Evolutionary conservation across 139 green algal genomes (phyloP).

Genomic region (Chlorella sp.): DNA sequence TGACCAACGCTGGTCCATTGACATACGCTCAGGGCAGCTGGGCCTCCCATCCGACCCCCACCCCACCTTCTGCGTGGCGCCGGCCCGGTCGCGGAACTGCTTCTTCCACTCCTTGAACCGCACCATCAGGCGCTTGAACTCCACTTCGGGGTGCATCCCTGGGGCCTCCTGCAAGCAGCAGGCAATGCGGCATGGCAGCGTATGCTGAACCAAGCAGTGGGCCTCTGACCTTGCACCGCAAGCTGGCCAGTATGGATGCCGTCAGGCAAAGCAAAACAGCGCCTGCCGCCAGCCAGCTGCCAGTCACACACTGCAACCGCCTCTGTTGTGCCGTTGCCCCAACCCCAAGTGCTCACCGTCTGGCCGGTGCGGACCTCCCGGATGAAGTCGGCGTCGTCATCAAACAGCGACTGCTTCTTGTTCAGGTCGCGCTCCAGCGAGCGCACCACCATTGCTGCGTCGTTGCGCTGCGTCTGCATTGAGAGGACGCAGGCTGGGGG

Average conservation of each 20-base stretch:
- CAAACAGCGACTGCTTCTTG: slow-evolving; percentile 74
- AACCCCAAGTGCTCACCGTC: not conserved
- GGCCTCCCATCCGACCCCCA: too few species aligned
- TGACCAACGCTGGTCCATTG: too few species aligned
- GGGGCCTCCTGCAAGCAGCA: slow-evolving; percentile 42
- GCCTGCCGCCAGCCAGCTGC: too few species aligned
- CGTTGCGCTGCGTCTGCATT: not conserved
- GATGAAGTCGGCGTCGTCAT: slow-evolving; percentile 78
- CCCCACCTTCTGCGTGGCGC: slow-evolving; percentile 9
- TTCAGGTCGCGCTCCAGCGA: slow-evolving; percentile 48
- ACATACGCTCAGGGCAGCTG: too few species aligned
- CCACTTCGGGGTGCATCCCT: slow-evolving; percentile 59
- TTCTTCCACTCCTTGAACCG: slow-evolving; percentile 67
- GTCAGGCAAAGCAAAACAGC: too few species aligned
- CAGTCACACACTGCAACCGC: too few species aligned
- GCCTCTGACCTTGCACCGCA: too few species aligned
- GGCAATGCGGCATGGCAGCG: too few species aligned
- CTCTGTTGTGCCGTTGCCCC: too few species aligned
- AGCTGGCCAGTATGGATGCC: too few species aligned
- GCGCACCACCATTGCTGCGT: slow-evolving; percentile 7
- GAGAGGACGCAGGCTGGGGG: not conserved
- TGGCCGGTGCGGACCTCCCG: slow-evolving; percentile 50
- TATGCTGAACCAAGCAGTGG: too few species aligned
- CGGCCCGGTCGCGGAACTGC: slow-evolving; percentile 56
- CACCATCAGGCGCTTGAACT: slow-evolving; percentile 58